Evolutionary conservation across 768 basidiomycete species (phyloP).

Genomic region (Xerocomellus chrysenteron): DNA sequence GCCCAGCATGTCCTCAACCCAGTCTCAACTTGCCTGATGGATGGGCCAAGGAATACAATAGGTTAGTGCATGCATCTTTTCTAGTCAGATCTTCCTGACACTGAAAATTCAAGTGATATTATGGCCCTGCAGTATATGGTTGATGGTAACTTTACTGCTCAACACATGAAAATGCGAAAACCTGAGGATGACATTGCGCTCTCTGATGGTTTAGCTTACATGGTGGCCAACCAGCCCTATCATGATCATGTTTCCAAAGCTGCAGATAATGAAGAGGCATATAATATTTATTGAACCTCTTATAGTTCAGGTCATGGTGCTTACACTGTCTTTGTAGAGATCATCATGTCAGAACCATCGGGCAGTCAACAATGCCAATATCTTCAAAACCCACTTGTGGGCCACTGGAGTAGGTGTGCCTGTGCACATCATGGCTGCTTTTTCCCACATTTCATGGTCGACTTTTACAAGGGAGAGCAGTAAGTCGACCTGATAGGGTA

Average conservation of each 20-base stretch:
- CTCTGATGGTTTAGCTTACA: background rate
- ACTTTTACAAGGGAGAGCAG: conserved; percentile 32
- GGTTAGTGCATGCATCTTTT: background rate
- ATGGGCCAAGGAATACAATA: background rate
- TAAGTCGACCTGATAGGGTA: background rate
- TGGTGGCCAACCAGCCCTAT: background rate
- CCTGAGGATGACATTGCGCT: background rate
- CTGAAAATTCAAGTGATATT: background rate
- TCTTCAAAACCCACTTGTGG: background rate
- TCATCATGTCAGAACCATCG: background rate
- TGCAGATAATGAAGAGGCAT: background rate
- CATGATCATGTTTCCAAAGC: background rate
- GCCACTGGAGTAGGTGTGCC: background rate
- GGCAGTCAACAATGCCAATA: conserved; percentile 1
- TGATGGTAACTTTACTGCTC: background rate
- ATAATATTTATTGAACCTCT: too few species aligned
- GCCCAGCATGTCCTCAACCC: background rate
- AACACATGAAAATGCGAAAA: background rate
- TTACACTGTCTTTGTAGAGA: background rate
- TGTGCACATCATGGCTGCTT: conserved; percentile 10
- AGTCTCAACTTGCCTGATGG: background rate
- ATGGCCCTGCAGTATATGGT: background rate
- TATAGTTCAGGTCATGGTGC: too few species aligned
- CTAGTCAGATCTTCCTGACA: too few species aligned
- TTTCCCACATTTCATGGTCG: conserved; percentile 29